Evolutionary conservation across 768 basidiomycete genomes (phyloP), one percentile per base, ranked within the genome.

Genomic region (Cubamyces lactineus): DNA sequence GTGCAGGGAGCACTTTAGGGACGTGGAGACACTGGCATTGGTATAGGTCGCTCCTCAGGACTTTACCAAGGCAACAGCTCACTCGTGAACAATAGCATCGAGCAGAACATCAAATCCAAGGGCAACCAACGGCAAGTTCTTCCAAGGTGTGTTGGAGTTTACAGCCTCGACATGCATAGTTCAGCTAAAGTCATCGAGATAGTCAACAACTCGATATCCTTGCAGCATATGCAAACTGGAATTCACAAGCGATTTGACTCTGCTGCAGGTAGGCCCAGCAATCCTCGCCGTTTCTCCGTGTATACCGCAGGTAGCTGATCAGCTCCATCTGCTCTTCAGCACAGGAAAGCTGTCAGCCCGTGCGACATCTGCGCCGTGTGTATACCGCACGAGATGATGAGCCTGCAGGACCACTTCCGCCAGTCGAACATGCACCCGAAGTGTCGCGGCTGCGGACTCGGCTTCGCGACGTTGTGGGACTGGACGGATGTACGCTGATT

Each of bases 401-500:
- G 43, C 43, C 39, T 58, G 16, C 57, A 58, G 39, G 57, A 58
- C 38, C 57, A 58, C 24, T 58, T 50, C 39, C 47, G 48, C 45
- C 8, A 26, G 38, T 42, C 47, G 38, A 5, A 7, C 23, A 19
- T 28, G 47, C 57, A 58, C 15, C 38, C 47, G 7, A 40, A 15
- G 30, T 58, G 57, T n/a, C 17, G 23, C 12, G 17, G 24, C n/a
- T 58, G 57, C 23, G 23, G 19, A 1, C 38, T 26, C 17, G 57
- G 38, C 8, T 50, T 58, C 39, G 47, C n/a, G 39, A 24, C 34
- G 8, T 7, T 8, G 17, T 2, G 3, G 16, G 47, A 50, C 23
- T 42, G 39, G 24, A 5, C 15, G 5, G 34, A 41, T 21, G 57
- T 58, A 30, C 23, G 40, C 16, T 11, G 84, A 21, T 86, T 69